phyloP scores from a whole-genome alignment of 2,329 filamentous ascomycete species.

The Stagonosporopsis tanaceti region DNA sequence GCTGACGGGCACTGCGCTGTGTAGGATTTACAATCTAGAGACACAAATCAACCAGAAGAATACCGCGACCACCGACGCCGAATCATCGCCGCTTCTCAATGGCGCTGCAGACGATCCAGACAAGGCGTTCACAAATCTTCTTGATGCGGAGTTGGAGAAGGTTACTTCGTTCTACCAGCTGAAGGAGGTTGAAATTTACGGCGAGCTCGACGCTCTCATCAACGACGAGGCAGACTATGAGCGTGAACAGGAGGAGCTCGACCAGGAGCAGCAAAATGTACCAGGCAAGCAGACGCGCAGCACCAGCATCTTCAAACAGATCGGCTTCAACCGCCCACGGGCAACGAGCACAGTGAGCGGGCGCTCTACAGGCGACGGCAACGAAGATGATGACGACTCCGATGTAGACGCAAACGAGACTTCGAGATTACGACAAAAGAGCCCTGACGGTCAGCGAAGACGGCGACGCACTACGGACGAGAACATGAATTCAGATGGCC shows the following conservation, averaged over 20 bases:
- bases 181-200: constrained; percentile 87
- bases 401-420: constrained; percentile 67
- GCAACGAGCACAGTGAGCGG: constrained; percentile 54
- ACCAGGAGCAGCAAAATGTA: constrained; percentile 48
- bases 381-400: constrained; percentile 62
- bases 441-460: constrained; percentile 42
- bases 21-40: constrained; percentile 92
- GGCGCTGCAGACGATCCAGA: constrained; percentile 74
- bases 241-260: constrained; percentile 57
- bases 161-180: constrained; percentile 88
- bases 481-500: constrained; percentile 69
- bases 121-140: constrained; percentile 77
- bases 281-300: constrained; percentile 52
- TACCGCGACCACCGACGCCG: constrained; percentile 68
- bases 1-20: constrained; percentile 34
- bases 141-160: constrained; percentile 92
- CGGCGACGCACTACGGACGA: constrained; percentile 43
- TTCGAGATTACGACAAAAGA: constrained; percentile 52
- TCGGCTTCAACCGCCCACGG: constrained; percentile 53
- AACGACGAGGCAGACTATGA: constrained; percentile 76
- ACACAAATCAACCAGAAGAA: constrained; percentile 75
- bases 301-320: constrained; percentile 57
- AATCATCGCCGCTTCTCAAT: constrained; percentile 82
- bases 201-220: constrained; percentile 80
- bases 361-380: constrained; percentile 52